A percentile compares a stretch with the other conserved stretches of the same genome.
Conservation (phyloP, 495 filamentous ascomycete species). For the Penicillium maclennaniae region DNA sequence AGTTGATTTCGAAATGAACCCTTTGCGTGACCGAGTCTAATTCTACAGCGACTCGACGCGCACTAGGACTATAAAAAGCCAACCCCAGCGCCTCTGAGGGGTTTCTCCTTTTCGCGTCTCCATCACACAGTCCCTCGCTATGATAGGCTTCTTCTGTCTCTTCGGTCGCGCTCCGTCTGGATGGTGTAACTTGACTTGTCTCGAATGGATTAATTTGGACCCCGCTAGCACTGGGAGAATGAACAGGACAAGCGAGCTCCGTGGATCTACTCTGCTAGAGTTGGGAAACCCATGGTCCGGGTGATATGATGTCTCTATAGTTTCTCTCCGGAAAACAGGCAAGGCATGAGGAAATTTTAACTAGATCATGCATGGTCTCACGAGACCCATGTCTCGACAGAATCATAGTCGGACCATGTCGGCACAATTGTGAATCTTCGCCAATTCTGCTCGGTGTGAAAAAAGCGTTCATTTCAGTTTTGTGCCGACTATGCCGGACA, state of each 20-base stretch:
- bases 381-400: neutral
- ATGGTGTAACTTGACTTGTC: conserved; percentile 26
- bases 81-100: neutral
- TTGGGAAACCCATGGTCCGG: neutral
- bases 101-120: conserved; percentile 8
- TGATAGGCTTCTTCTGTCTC: conserved; percentile 13
- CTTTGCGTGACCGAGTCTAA: neutral
- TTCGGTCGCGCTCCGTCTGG: neutral
- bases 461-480: conserved; percentile 9
- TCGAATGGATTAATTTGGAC: conserved; percentile 4
- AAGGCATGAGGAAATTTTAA: neutral
- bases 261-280: neutral
- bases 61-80: conserved; percentile 4
- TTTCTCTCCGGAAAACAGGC: neutral
- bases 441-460: neutral
- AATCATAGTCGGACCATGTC: neutral
- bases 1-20: conserved; percentile 6
- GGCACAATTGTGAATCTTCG: neutral
- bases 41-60: neutral
- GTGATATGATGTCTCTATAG: neutral
- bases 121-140: conserved; percentile 16
- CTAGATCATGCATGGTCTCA: neutral
- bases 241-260: neutral
- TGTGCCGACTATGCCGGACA: conserved; percentile 6
- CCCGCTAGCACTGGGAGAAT: neutral